Conservation (phyloP, 1,139 yeast species). For the Taphrina sp. region DNA sequence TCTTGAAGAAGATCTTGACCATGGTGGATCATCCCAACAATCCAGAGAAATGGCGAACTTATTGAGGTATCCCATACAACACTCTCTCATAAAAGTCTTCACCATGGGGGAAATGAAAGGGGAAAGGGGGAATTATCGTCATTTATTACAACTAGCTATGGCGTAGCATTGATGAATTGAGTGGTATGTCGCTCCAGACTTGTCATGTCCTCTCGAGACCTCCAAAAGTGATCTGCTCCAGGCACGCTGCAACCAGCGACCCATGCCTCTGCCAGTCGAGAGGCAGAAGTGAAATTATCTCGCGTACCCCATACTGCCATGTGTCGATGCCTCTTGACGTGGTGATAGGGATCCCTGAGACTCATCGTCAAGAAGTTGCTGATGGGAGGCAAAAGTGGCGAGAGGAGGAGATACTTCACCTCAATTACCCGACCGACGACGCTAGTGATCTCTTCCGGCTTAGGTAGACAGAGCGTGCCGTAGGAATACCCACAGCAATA, state of each 20-base stretch:
- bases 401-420: conserved; percentile 4
- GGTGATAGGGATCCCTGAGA: not conserved
- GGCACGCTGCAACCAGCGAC: conserved; percentile 5
- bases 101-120: too few species aligned
- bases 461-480: conserved; percentile 28
- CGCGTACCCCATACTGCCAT: conserved; percentile 15
- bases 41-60: conserved; percentile 14
- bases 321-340: not conserved
- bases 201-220: not conserved
- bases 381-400: conserved; percentile 23
- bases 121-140: too few species aligned
- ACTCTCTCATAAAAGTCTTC: too few species aligned
- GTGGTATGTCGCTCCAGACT: too few species aligned
- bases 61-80: too few species aligned
- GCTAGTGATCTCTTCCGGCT: not conserved
- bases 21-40: conserved; percentile 10
- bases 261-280: conserved; percentile 14
- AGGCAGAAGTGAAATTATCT: conserved; percentile 12
- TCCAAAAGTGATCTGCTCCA: conserved; percentile 26
- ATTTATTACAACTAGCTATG: too few species aligned
- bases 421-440: not conserved
- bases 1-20: conserved; percentile 6
- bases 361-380: conserved; percentile 14
- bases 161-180: too few species aligned
- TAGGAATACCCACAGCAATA: conserved; percentile 27